phyloP scores from a whole-genome alignment of 1,284 basidiomycete species.

The Coriolopsis trogii region DNA sequence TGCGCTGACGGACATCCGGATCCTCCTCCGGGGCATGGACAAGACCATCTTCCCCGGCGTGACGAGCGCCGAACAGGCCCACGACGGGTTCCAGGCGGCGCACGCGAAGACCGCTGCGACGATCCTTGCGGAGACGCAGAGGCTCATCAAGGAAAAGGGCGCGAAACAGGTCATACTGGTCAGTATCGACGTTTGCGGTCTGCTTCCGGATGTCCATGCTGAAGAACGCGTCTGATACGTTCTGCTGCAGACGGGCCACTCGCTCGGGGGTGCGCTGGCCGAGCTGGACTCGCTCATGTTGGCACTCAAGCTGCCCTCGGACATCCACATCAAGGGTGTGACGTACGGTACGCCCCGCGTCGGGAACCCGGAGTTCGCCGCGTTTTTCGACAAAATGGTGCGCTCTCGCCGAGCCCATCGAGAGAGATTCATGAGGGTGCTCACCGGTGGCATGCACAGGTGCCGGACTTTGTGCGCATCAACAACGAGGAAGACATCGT shows the following conservation, averaged over 20 bases:
- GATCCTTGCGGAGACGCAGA: conserved; percentile 43
- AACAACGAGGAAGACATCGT: conserved; percentile 43
- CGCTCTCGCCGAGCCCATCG: background rate
- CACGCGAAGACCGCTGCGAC: conserved; percentile 44
- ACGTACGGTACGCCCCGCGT: conserved; percentile 45
- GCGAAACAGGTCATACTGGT: conserved; percentile 43
- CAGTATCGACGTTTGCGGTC: conserved; percentile 4
- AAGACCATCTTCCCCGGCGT: conserved; percentile 51
- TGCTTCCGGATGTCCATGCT: background rate
- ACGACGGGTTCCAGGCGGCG: conserved; percentile 51
- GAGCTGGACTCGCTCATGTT: conserved; percentile 43
- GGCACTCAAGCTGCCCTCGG: conserved; percentile 38
- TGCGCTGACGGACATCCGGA: conserved; percentile 50
- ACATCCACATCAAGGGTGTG: conserved; percentile 38
- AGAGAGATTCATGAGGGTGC: background rate
- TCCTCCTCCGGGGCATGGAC: conserved; percentile 38
- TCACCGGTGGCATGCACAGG: conserved; percentile 22
- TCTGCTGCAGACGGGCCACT: conserved; percentile 38
- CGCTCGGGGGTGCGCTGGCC: conserved; percentile 44
- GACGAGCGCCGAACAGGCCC: conserved; percentile 41
- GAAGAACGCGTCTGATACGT: background rate
- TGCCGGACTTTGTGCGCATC: conserved; percentile 38
- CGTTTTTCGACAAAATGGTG: conserved; percentile 36
- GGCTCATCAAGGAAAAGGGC: conserved; percentile 35
- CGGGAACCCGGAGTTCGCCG: conserved; percentile 37